Base-by-base conservation (phyloP, 225 moss, liverwort and hornwort species). In the Thuidium tamariscinum region DNA sequence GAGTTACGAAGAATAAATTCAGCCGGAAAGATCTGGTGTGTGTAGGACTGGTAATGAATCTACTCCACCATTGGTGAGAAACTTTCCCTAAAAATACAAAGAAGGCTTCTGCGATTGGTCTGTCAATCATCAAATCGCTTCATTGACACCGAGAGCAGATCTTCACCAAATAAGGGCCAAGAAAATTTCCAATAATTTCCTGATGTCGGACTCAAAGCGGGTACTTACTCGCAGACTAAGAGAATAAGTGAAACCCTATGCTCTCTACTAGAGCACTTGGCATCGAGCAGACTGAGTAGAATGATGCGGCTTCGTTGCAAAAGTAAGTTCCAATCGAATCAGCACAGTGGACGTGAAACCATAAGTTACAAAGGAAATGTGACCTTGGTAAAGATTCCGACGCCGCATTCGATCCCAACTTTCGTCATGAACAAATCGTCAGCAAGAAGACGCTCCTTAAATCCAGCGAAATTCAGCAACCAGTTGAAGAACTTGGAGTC, bases 401-500 rank as follows among this genome's bases (percentile, higher is more conserved):
- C 98, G 52, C 98, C 98, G 82, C 98, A 99, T 91, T 99, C 98
- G 61, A 99, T 99, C 62, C 89, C 98, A 16, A 99, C 98, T 90
- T 99, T 99, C 34, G 98, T 99, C 80, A 99, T 87, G 77, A 99
- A 99, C 73, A 99, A 94, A 81, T 99, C 98, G 81, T 99, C 98
- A 11, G 97, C 98, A 56, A 99, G 92, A 56, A 99, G 89, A 32
- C 98, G 97, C 92, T 99, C 98, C 87, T 95, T 96, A 66, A 99
- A 99, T 49, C 98, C 98, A 6, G 74, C 92, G 73, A 99, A 97
- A 26, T 87, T 91, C 83, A 99, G 88, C 74, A 99, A 92, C 98
- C 97, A 96, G 69, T 89, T 55, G 14, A 95, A 86, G 61, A 97
- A 80, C 48, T 92, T 89, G 21, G 96, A 67, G 36, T 93, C 91